A percentile compares a stretch with the other conserved stretches of the same genome.
phyloP scores from a whole-genome alignment of 371 early-diverging fungal genomes.

The Circinella umbellata region DNA sequence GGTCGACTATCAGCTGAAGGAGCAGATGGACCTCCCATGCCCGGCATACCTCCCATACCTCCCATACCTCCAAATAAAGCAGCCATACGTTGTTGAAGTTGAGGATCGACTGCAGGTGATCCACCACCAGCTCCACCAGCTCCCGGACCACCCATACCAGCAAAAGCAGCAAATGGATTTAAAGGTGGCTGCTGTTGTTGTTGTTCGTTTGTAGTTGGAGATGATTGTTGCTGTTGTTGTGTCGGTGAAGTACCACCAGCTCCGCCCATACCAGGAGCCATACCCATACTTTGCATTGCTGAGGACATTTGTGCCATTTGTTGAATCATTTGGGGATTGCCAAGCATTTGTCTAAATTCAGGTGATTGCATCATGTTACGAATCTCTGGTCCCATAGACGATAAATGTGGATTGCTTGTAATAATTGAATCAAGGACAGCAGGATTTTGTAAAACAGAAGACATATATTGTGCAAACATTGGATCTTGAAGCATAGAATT shows the following conservation, averaged over 20 bases:
- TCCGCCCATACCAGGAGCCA: conserved; percentile 17
- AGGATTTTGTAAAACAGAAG: conserved; percentile 80
- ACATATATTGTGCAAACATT: conserved; percentile 80
- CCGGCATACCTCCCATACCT: conserved; percentile 34
- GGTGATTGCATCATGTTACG: conserved; percentile 81
- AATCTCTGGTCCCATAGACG: conserved; percentile 85
- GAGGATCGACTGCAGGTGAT: conserved; percentile 48
- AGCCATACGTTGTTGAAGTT: conserved; percentile 55
- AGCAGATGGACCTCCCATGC: conserved; percentile 42
- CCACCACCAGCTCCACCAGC: conserved; percentile 9
- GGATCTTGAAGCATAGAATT: conserved; percentile 84
- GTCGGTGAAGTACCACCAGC: conserved; percentile 16
- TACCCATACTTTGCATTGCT: conserved; percentile 60
- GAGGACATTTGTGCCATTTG: conserved; percentile 79
- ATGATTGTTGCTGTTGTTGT: conserved; percentile 23
- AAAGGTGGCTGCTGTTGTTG: conserved; percentile 39
- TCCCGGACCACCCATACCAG: conserved; percentile 38
- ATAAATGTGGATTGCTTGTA: conserved; percentile 80
- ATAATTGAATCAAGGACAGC: conserved; percentile 84
- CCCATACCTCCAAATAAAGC: conserved; percentile 27
- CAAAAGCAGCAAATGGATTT: conserved; percentile 74
- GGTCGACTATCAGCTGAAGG: conserved; percentile 58
- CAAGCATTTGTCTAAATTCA: conserved; percentile 83
- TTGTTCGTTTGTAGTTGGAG: conserved; percentile 10
- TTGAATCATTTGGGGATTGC: conserved; percentile 84